Conservation (phyloP, 495 filamentous ascomycete species). For the Aspergillus sparsus region DNA sequence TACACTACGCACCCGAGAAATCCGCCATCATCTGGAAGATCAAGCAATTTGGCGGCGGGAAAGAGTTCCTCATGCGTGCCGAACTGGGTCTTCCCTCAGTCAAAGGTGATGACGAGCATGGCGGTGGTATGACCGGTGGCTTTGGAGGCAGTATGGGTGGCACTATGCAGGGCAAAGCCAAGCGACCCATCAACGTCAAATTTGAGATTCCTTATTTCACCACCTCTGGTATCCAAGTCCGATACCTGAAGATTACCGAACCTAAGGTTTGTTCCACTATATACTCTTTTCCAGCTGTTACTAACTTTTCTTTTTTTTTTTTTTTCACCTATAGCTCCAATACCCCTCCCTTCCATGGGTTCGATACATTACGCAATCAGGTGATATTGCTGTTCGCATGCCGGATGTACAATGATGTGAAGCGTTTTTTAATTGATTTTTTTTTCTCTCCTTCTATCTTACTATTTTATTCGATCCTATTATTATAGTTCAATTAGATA, state of each 20-base stretch:
- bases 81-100: constrained; percentile 93
- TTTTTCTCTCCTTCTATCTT: constrained; percentile 7
- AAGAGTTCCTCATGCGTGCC: constrained; percentile 99
- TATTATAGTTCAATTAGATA: constrained; percentile 7
- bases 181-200: constrained; percentile 96
- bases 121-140: constrained; percentile 93
- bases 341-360: constrained; percentile 99
- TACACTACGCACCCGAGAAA: constrained; percentile 98
- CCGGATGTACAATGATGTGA: constrained; percentile 75
- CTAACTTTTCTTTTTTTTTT: constrained; percentile 7
- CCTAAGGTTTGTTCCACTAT: constrained; percentile 74
- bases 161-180: constrained; percentile 73
- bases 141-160: constrained; percentile 94
- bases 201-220: constrained; percentile 99
- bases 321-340: constrained; percentile 64
- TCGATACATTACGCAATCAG: constrained; percentile 95
- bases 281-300: background rate
- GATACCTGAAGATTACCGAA: constrained; percentile 99
- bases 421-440: constrained; percentile 26
- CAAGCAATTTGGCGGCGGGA: constrained; percentile 97
- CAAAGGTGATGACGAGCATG: constrained; percentile 93
- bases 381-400: constrained; percentile 90
- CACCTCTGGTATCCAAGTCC: constrained; percentile 95
- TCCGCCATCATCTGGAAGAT: constrained; percentile 99
- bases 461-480: background rate